These are phyloP conservation scores for Aspergillus sp. DNA, from an alignment of 2,329 filamentous ascomycete species.

Conservation along the genomic window DNA sequence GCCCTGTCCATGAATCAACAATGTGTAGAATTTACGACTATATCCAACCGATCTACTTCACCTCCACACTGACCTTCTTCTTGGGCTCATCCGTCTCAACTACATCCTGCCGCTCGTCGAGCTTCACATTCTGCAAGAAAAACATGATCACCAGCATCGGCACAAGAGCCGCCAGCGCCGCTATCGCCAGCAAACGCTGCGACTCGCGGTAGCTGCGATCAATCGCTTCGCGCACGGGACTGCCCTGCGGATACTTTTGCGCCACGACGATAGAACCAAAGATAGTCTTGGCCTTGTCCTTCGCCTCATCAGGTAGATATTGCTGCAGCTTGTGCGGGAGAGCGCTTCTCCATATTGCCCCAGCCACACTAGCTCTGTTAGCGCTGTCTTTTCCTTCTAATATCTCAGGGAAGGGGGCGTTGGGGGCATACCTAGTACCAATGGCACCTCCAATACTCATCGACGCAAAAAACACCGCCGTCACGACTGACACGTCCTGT, in stretches of 20 bases:
- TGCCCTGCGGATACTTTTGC: constrained; percentile 13
- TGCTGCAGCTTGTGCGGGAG: constrained; percentile 16
- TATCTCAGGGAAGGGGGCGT: not conserved
- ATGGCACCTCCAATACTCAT: constrained; percentile 32
- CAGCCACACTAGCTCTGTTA: constrained; percentile 23
- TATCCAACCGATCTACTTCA: not conserved
- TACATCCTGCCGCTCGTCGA: constrained; percentile 12
- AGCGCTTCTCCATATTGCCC: constrained; percentile 36
- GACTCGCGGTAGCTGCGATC: constrained; percentile 22
- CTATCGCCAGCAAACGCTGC: constrained; percentile 18
- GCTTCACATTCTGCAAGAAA: constrained; percentile 19
- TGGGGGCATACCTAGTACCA: constrained; percentile 26
- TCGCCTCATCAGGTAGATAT: constrained; percentile 19
- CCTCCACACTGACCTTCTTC: not conserved
- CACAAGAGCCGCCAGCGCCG: constrained; percentile 13
- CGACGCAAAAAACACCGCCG: constrained; percentile 34
- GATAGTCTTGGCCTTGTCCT: constrained; percentile 16
- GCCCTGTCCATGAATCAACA: too few relatives aligned
- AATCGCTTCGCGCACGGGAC: constrained; percentile 13
- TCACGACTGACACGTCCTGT: constrained; percentile 38
- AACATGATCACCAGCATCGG: constrained; percentile 21
- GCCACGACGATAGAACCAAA: constrained; percentile 21
- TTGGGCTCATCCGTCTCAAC: not conserved
- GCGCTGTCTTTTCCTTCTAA: not conserved
- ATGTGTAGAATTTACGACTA: too few relatives aligned